Percentiles rank a stretch among this genome's conserved stretches.
These are phyloP conservation scores for Kodamaea plutei DNA, from an alignment of 1,139 yeast species.

Conservation along the genomic window DNA sequence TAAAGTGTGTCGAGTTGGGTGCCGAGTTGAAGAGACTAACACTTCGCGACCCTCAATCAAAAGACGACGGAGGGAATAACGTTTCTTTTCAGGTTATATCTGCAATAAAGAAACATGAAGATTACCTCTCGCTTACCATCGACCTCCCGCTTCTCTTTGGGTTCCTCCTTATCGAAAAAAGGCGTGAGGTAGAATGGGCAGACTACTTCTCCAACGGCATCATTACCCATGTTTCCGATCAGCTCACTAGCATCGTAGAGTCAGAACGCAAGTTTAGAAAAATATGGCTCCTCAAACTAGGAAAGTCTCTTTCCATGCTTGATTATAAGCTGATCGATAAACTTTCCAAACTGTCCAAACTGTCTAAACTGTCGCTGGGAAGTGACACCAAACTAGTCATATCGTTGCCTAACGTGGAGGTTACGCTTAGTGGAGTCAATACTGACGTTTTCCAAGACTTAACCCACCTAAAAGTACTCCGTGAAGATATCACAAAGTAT, in stretches of 20 bases:
- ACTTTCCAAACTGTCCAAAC: too few relatives aligned
- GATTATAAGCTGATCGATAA: slow-evolving; percentile 2
- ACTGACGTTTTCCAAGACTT: slow-evolving; percentile 20
- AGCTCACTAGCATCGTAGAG: slow-evolving; percentile 52
- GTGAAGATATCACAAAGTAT: slow-evolving; percentile 40
- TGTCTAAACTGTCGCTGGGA: too few relatives aligned
- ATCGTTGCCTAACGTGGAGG: slow-evolving; percentile 38
- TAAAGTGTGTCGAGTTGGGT: slow-evolving; percentile 36
- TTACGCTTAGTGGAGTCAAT: slow-evolving; percentile 30
- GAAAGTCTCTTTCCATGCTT: slow-evolving; percentile 38
- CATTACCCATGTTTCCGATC: slow-evolving; percentile 53
- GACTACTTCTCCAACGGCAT: slow-evolving; percentile 48
- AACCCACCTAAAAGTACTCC: slow-evolving; percentile 25
- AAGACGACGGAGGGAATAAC: slow-evolving; percentile 2
- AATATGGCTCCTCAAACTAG: slow-evolving; percentile 64
- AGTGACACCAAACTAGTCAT: slow-evolving; percentile 18
- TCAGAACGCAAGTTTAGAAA: slow-evolving; percentile 55
- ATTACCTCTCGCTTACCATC: slow-evolving; percentile 50
- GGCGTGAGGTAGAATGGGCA: slow-evolving; percentile 69
- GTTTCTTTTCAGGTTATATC: slow-evolving; percentile 24
- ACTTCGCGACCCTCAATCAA: slow-evolving; percentile 5
- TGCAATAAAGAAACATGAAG: slow-evolving; percentile 37
- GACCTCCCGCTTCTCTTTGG: slow-evolving; percentile 85
- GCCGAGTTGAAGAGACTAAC: slow-evolving; percentile 22
- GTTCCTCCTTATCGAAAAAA: slow-evolving; percentile 61